Conservation (phyloP, 345 rosid species). For the Gossypium herbaceum region DNA sequence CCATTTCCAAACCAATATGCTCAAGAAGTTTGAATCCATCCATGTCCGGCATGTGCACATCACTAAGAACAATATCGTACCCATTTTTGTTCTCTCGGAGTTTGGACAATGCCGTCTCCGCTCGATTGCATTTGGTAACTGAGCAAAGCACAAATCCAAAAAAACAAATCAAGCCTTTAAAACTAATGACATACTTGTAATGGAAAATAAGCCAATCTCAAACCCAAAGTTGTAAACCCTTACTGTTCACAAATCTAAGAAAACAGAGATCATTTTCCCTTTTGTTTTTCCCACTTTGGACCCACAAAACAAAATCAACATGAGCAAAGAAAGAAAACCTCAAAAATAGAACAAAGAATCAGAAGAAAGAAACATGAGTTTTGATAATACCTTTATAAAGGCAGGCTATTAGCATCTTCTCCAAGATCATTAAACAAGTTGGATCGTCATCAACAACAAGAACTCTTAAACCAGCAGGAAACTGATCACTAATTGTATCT, state of each 20-base stretch:
- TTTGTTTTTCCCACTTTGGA: background rate
- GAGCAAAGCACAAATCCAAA: slow-evolving; percentile 19
- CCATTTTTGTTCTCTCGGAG: slow-evolving; percentile 47
- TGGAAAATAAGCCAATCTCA: background rate
- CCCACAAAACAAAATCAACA: slow-evolving; percentile 14
- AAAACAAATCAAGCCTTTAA: background rate
- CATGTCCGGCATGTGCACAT: slow-evolving; percentile 91
- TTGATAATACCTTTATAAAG: slow-evolving; percentile 58
- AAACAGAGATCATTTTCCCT: background rate
- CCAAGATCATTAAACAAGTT: slow-evolving; percentile 85
- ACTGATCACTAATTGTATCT: slow-evolving; percentile 55
- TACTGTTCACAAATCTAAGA: slow-evolving; percentile 19
- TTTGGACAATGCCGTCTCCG: slow-evolving; percentile 60
- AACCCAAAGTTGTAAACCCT: background rate
- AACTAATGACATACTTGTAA: background rate
- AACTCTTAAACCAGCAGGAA: slow-evolving; percentile 80
- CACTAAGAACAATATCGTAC: slow-evolving; percentile 75
- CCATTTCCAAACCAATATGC: slow-evolving; percentile 68
- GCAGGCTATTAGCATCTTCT: slow-evolving; percentile 80
- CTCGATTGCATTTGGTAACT: slow-evolving; percentile 89
- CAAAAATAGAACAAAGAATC: slow-evolving; percentile 14
- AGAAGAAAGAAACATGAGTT: background rate
- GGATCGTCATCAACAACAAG: slow-evolving; percentile 95
- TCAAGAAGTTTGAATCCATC: slow-evolving; percentile 80
- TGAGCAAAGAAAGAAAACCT: background rate